A percentile compares a stretch with the other conserved stretches of the same genome.
phyloP scores from a whole-genome alignment of 495 filamentous ascomycete species.

The Evansstolkia leycettana region DNA sequence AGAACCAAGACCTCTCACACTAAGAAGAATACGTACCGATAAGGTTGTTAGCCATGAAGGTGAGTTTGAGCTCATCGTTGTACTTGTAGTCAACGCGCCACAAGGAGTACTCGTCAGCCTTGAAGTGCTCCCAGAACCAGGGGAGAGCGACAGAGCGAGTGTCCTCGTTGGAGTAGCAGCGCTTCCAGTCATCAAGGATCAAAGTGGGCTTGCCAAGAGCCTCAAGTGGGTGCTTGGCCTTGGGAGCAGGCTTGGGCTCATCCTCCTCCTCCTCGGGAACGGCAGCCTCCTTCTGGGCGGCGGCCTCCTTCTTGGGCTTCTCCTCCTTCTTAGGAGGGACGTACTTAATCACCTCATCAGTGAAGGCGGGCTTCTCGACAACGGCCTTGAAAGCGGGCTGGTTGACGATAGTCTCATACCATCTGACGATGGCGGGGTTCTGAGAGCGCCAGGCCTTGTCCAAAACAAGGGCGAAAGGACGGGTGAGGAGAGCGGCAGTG shows the following conservation, averaged over 20 bases:
- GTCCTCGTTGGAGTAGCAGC: conserved; percentile 94
- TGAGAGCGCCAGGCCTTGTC: conserved; percentile 73
- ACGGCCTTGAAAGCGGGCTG: conserved; percentile 80
- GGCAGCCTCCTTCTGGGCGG: conserved; percentile 42
- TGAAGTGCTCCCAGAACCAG: conserved; percentile 97
- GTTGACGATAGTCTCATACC: conserved; percentile 89
- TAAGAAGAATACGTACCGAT: conserved; percentile 47
- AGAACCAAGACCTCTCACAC: too few species aligned
- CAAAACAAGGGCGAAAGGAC: conserved; percentile 78
- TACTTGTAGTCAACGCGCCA: conserved; percentile 95
- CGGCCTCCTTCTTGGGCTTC: conserved; percentile 46
- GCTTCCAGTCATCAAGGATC: conserved; percentile 93
- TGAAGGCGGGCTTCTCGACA: conserved; percentile 56
- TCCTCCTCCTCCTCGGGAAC: conserved; percentile 48
- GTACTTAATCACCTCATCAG: conserved; percentile 81
- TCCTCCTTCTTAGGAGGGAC: conserved; percentile 81
- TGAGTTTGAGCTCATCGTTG: conserved; percentile 90
- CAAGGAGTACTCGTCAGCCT: conserved; percentile 86
- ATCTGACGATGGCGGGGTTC: conserved; percentile 78
- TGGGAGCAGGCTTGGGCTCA: conserved; percentile 59
- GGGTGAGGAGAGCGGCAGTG: conserved; percentile 59
- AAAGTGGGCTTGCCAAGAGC: conserved; percentile 68
- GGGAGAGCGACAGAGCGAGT: conserved; percentile 70
- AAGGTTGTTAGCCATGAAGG: conserved; percentile 97
- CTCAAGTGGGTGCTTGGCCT: conserved; percentile 95